Conservation (phyloP, 208 protist genomes). For the Acanthamoeba sp. region DNA sequence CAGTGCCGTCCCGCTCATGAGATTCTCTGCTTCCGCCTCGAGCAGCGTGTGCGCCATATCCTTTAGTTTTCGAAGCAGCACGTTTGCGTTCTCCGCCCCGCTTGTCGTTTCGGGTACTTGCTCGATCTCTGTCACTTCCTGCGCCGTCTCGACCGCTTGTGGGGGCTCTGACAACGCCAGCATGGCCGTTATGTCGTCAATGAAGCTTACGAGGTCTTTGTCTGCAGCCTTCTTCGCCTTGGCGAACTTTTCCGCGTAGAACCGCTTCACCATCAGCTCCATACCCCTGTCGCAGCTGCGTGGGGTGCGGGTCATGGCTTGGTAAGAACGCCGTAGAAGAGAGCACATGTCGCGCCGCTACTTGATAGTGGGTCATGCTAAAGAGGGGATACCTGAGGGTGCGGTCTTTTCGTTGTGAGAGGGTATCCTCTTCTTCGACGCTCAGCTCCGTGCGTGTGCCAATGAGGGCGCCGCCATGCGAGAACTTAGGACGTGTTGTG, state of each 20-base stretch:
- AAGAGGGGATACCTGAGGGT: no score
- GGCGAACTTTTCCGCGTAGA: slow-evolving; percentile 43
- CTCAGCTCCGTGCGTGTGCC: no score
- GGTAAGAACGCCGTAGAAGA: no score
- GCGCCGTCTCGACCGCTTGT: background rate
- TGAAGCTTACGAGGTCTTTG: background rate
- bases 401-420: no score
- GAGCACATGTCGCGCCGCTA: no score
- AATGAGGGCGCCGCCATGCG: no score
- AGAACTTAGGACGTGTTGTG: no score
- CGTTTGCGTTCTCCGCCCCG: background rate
- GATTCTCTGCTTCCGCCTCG: background rate
- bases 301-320: no score
- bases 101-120: no score
- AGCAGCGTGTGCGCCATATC: background rate
- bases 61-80: background rate
- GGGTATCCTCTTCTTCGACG: no score
- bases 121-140: background rate
- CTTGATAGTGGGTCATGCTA: no score
- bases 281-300: slow-evolving; percentile 24
- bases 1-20: background rate
- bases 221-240: slow-evolving; percentile 15
- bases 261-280: slow-evolving; percentile 51
- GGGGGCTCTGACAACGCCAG: background rate
- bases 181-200: background rate